Conservation (phyloP, 176 grass and related monocot species). For the Zea luxurians region DNA sequence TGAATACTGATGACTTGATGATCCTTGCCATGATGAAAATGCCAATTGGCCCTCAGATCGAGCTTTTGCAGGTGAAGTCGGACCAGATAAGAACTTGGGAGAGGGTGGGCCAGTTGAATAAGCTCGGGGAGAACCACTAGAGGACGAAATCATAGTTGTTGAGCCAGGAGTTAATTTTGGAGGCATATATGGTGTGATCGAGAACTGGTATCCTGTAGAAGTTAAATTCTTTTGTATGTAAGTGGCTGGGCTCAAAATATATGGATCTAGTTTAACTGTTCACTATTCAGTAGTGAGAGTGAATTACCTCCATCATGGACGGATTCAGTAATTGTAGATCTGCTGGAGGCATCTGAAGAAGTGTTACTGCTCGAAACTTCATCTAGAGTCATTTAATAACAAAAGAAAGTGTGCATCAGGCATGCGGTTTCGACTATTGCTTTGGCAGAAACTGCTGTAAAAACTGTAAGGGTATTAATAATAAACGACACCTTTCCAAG, state of each 20-base stretch:
- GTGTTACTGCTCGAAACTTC: slow-evolving; percentile 54
- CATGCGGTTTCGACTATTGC: background rate
- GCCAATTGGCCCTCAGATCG: slow-evolving; percentile 39
- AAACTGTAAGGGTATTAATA: slow-evolving; percentile 24
- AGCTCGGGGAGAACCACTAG: slow-evolving; percentile 51
- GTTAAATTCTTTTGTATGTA: slow-evolving; percentile 43
- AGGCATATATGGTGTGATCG: slow-evolving; percentile 63
- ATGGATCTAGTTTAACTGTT: slow-evolving; percentile 2
- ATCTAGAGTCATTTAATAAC: slow-evolving; percentile 41
- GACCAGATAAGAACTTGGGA: slow-evolving; percentile 70
- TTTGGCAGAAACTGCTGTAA: slow-evolving; percentile 13
- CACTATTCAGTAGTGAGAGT: background rate
- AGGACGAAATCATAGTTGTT: slow-evolving; percentile 55
- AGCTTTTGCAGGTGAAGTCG: slow-evolving; percentile 66
- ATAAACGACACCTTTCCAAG: slow-evolving; percentile 56
- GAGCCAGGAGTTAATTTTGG: slow-evolving; percentile 43
- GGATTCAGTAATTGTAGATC: slow-evolving; percentile 51
- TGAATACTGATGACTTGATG: slow-evolving; percentile 71
- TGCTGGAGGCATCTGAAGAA: slow-evolving; percentile 48
- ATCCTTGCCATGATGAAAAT: slow-evolving; percentile 59
- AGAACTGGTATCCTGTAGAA: slow-evolving; percentile 63
- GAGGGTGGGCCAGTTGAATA: slow-evolving; percentile 65
- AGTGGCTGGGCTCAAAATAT: background rate
- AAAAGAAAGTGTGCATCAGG: slow-evolving; percentile 28
- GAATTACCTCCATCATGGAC: slow-evolving; percentile 57